A percentile compares a stretch with the other conserved stretches of the same genome.
Conservation (phyloP, 2,329 filamentous ascomycete genomes). For the Pyrenochaeta sp. region DNA sequence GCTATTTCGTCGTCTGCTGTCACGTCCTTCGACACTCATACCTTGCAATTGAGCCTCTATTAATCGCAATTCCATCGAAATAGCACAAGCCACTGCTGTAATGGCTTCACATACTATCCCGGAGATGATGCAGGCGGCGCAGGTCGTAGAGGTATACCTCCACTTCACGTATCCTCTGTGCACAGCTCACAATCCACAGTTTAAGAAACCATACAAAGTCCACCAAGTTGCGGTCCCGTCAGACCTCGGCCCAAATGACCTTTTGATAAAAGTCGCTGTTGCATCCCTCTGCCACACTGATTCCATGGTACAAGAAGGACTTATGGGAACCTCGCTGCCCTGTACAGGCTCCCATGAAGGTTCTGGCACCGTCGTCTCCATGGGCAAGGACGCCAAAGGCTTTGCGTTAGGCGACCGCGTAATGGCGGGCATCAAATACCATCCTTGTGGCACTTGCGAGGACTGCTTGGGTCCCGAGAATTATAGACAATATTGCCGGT, state of each 20-base stretch:
- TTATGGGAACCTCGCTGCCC: slow-evolving; percentile 60
- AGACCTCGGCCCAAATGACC: slow-evolving; percentile 59
- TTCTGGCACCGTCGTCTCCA: slow-evolving; percentile 61
- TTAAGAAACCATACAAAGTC: slow-evolving; percentile 49
- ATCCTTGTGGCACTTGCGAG: slow-evolving; percentile 62
- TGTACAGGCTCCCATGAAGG: slow-evolving; percentile 59
- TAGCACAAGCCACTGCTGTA: neutral
- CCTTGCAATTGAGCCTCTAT: neutral
- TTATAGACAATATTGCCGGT: slow-evolving; percentile 62
- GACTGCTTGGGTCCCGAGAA: slow-evolving; percentile 62
- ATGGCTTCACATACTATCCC: slow-evolving; percentile 44
- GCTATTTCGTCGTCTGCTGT: neutral
- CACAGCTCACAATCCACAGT: slow-evolving; percentile 39
- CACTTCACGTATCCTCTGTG: neutral
- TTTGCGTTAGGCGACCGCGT: slow-evolving; percentile 64
- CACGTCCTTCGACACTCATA: neutral
- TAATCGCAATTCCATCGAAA: neutral
- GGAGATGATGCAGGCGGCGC: slow-evolving; percentile 58
- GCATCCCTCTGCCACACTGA: slow-evolving; percentile 72
- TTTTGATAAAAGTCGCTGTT: slow-evolving; percentile 68
- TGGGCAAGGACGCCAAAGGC: slow-evolving; percentile 53
- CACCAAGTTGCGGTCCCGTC: slow-evolving; percentile 30
- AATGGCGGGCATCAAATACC: slow-evolving; percentile 63
- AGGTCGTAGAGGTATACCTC: slow-evolving; percentile 54
- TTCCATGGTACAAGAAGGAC: slow-evolving; percentile 62